Evolutionary conservation across 2,329 filamentous ascomycete genomes (phyloP).

Genomic region (Sphaerulina populicola): DNA sequence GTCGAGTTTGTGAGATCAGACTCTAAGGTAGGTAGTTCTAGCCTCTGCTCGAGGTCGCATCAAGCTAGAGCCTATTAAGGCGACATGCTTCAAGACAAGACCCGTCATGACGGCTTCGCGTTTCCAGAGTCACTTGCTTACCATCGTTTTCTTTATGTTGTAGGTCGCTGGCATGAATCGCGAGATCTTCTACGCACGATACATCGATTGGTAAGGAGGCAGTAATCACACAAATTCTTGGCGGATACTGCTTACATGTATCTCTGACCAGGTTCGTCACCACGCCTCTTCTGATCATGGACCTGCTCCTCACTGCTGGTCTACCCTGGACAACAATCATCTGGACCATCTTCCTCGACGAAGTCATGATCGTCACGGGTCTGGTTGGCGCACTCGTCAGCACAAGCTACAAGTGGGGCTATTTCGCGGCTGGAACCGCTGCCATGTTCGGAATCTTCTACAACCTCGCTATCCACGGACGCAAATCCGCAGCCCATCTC

Average conservation of each 20-base stretch:
- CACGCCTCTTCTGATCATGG: slow-evolving; percentile 52
- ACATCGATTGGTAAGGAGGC: slow-evolving; percentile 48
- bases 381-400: slow-evolving; percentile 54
- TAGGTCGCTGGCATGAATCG: slow-evolving; percentile 43
- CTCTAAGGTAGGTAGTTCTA: slow-evolving; percentile 24
- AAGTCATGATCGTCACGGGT: slow-evolving; percentile 55
- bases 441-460: slow-evolving; percentile 49
- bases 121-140: too few relatives aligned
- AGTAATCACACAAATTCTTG: too few relatives aligned
- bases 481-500: slow-evolving; percentile 45
- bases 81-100: too few relatives aligned
- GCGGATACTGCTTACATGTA: not conserved
- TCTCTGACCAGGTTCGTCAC: slow-evolving; percentile 40
- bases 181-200: slow-evolving; percentile 55
- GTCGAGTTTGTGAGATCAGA: slow-evolving; percentile 47
- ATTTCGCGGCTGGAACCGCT: slow-evolving; percentile 27
- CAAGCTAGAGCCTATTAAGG: too few relatives aligned
- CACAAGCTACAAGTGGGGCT: slow-evolving; percentile 54
- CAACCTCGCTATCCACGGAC: slow-evolving; percentile 39
- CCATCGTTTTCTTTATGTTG: too few relatives aligned
- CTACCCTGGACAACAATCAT: slow-evolving; percentile 56
- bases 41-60: too few relatives aligned
- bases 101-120: too few relatives aligned
- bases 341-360: slow-evolving; percentile 51
- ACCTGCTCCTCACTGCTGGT: slow-evolving; percentile 53